Percentiles rank a stretch among this genome's conserved stretches.
Evolutionary conservation across 2,329 filamentous ascomycete species (phyloP).

Genomic region (Talaromyces marneffei): DNA sequence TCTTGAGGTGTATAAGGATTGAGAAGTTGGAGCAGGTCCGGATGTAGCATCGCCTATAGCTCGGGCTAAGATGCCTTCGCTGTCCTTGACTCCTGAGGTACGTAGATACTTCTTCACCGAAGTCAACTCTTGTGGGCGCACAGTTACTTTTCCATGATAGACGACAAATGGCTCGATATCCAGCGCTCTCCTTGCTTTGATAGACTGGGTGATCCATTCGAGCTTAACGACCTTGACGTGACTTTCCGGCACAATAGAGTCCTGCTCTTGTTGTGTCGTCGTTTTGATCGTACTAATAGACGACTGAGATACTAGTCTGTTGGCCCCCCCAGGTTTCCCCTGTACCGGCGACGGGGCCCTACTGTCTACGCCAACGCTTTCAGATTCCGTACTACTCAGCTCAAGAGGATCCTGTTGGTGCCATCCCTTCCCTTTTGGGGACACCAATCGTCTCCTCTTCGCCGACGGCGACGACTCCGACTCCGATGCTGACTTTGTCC

Average conservation of each 20-base stretch:
- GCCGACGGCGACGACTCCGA: slow-evolving; percentile 15
- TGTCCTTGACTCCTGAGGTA: neutral
- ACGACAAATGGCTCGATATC: slow-evolving; percentile 47
- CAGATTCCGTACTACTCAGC: slow-evolving; percentile 26
- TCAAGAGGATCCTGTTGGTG: slow-evolving; percentile 21
- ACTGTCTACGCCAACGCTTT: slow-evolving; percentile 11
- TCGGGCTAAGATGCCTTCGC: slow-evolving; percentile 24
- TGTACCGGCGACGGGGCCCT: slow-evolving; percentile 15
- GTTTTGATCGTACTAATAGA: neutral
- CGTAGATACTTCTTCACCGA: neutral
- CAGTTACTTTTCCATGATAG: slow-evolving; percentile 45
- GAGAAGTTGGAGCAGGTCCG: slow-evolving; percentile 1
- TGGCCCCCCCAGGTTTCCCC: too few species aligned
- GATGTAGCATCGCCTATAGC: slow-evolving; percentile 46
- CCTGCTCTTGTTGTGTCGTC: neutral
- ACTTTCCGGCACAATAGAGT: slow-evolving; percentile 18
- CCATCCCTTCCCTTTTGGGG: neutral
- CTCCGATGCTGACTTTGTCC: neutral
- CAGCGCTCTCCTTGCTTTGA: slow-evolving; percentile 38
- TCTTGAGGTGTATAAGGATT: slow-evolving; percentile 17
- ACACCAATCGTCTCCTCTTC: slow-evolving; percentile 26
- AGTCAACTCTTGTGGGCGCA: slow-evolving; percentile 26
- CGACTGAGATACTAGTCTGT: too few species aligned
- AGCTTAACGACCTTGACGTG: slow-evolving; percentile 47
- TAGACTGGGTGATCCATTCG: slow-evolving; percentile 50